Evolutionary conservation across 768 basidiomycete genomes (phyloP).

Genomic region (Boletales sp.): DNA sequence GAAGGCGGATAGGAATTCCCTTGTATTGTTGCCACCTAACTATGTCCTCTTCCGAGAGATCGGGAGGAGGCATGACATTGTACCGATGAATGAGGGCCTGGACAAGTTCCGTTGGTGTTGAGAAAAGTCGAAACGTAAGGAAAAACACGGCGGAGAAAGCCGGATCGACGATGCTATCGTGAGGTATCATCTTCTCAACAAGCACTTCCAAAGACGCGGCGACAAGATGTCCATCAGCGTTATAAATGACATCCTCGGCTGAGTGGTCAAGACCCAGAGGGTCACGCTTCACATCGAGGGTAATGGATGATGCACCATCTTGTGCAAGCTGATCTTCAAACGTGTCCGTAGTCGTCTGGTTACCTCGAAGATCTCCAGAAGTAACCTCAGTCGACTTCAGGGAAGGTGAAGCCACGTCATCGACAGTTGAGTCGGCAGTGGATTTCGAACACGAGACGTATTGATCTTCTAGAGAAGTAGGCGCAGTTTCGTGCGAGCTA

Average conservation of each 20-base stretch:
- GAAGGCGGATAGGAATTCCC: conserved; percentile 83
- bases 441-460: conserved; percentile 26
- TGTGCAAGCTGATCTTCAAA: conserved; percentile 55
- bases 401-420: conserved; percentile 27
- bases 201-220: conserved; percentile 87
- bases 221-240: conserved; percentile 83
- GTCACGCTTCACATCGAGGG: conserved; percentile 37
- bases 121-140: conserved; percentile 92
- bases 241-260: conserved; percentile 83
- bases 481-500: conserved; percentile 45
- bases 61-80: conserved; percentile 65
- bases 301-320: conserved; percentile 49
- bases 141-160: conserved; percentile 89
- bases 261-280: conserved; percentile 70
- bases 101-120: conserved; percentile 71
- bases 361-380: conserved; percentile 48
- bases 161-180: conserved; percentile 85
- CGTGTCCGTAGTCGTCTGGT: conserved; percentile 28
- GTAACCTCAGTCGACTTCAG: conserved; percentile 40
- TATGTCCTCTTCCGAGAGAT: conserved; percentile 55
- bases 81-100: conserved; percentile 79
- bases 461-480: conserved; percentile 47
- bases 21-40: conserved; percentile 84
- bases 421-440: conserved; percentile 23
- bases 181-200: conserved; percentile 97